phyloP scores from a whole-genome alignment of 192 early-diverging fungal genomes.

The Diversispora eburnea region DNA sequence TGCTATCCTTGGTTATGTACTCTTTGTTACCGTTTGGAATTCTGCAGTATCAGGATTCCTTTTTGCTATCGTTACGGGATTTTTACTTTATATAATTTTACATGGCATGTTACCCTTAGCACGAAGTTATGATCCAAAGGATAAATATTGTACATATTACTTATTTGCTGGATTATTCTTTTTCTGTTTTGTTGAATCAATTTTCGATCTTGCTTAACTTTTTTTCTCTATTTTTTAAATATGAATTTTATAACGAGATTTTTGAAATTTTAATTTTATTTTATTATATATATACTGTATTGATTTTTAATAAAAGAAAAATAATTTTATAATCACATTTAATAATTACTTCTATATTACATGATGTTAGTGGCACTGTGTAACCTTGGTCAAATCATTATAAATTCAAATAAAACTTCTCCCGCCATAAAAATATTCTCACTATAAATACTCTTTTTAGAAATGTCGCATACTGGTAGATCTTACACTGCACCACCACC shows the following conservation, averaged over 20 bases:
- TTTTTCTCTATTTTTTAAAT: too few relatives aligned
- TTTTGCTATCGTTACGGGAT: constrained; percentile 16
- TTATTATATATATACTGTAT: too few relatives aligned
- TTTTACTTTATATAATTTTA: constrained; percentile 22
- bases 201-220: neutral
- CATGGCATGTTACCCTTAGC: constrained; percentile 30
- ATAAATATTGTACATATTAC: constrained; percentile 19
- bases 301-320: too few relatives aligned
- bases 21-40: constrained; percentile 28
- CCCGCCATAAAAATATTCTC: too few relatives aligned
- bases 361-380: too few relatives aligned
- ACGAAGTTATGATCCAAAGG: constrained; percentile 13
- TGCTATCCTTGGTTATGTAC: constrained; percentile 10
- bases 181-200: constrained; percentile 3
- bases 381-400: too few relatives aligned
- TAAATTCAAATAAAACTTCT: too few relatives aligned
- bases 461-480: neutral
- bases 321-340: too few relatives aligned
- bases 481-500: constrained; percentile 11
- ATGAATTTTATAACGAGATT: too few relatives aligned
- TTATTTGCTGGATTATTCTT: constrained; percentile 19
- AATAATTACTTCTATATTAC: too few relatives aligned
- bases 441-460: too few relatives aligned
- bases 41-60: constrained; percentile 5
- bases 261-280: too few relatives aligned